Conservation (phyloP, 2,329 filamentous ascomycete species). For the Knoxdaviesia proteae region DNA sequence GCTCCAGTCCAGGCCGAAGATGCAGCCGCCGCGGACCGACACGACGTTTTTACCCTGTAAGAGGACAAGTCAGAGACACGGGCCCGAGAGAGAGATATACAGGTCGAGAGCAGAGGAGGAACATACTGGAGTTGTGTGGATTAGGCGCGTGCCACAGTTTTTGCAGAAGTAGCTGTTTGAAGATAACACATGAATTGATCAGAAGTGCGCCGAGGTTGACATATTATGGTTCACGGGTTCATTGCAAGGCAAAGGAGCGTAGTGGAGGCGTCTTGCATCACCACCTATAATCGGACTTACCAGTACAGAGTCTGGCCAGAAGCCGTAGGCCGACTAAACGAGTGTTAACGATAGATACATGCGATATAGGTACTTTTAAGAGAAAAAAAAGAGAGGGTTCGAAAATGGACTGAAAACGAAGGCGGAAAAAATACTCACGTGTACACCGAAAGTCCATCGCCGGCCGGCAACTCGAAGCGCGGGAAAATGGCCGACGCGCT, state of each 20-base stretch:
- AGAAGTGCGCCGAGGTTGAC: neutral
- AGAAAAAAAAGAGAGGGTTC: constrained; percentile 38
- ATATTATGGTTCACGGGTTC: neutral
- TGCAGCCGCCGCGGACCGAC: constrained; percentile 45
- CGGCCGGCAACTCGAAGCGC: constrained; percentile 33
- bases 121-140: constrained; percentile 38
- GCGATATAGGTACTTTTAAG: constrained; percentile 26
- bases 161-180: constrained; percentile 40
- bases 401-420: neutral
- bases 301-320: constrained; percentile 37
- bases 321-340: constrained; percentile 29
- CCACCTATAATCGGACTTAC: constrained; percentile 13
- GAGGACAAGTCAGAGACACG: neutral
- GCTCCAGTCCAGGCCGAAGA: constrained; percentile 40
- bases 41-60: constrained; percentile 33
- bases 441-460: constrained; percentile 29
- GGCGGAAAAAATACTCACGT: constrained; percentile 19
- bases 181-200: neutral
- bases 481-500: constrained; percentile 52
- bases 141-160: constrained; percentile 40
- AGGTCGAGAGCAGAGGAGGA: neutral
- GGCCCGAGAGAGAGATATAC: neutral
- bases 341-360: constrained; percentile 21
- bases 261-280: neutral
- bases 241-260: neutral